Evolutionary conservation across 352 stramenopile species (phyloP), one percentile per base, ranked within the genome.

Genomic region (Porosira glacialis): DNA sequence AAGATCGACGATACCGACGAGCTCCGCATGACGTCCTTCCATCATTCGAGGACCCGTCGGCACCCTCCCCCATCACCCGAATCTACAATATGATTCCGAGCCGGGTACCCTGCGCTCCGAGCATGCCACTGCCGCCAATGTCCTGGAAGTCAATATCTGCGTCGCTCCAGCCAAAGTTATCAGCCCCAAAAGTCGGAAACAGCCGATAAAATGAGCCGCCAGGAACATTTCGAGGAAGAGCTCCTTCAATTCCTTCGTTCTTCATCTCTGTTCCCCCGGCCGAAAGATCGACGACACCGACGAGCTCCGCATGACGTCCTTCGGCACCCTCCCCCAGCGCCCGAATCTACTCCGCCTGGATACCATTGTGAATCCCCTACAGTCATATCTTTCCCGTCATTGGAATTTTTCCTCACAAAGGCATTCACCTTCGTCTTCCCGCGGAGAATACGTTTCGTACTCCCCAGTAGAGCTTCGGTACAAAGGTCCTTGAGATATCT

Each of bases 351-450:
- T 90, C 74, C 31, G 81, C 69, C 48, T 87, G 82, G 49, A 96
- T 94, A 53, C 83, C 87, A 50, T 93, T 86, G 56, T 94, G 95
- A 43, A 95, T 91, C 24, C 77, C 73, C 55, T 84, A 85, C 44
- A 99, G 77, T 97, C 63, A 98, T 98, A 15, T 96, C 96, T 21
- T 90, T 91, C 41, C 83, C 83, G 63, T 92, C 90, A 67, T 89
- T 75, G n/a, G 64, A 82, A 58, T 98, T 98, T 61, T 98, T 98
- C 39, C 73, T 75, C 3, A 92, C 67, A 70, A 92, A 92, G 56
- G 83, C 87, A 39, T 61, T 50, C 13, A 83, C 59, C 27, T 75
- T 89, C 88, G 93, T 94, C 58, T 86, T 89, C 8, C 81, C n/a
- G n/a, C n/a, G n/a, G n/a, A n/a, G n/a, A n/a, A n/a, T n/a, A n/a